Conservation (phyloP, 495 filamentous ascomycete species). For the Haplographium delicatum region DNA sequence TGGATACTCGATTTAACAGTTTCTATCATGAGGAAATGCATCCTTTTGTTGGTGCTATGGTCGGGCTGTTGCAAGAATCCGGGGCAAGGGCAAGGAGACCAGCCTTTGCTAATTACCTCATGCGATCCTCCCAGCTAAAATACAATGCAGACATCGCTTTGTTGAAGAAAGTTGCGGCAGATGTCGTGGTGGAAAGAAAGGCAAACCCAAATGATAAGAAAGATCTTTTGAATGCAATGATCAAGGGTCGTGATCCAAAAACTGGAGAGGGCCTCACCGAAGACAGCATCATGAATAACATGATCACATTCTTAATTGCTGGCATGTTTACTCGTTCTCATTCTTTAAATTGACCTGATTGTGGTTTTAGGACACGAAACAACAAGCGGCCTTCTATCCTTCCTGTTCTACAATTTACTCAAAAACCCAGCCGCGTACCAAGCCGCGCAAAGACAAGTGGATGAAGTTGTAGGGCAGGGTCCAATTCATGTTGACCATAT, state of each 20-base stretch:
- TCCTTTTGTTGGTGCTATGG: constrained; percentile 55
- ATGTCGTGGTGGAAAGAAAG: constrained; percentile 56
- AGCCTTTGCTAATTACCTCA: constrained; percentile 44
- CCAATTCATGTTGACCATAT: constrained; percentile 63
- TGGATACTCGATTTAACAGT: constrained; percentile 72
- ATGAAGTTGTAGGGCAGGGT: constrained; percentile 56
- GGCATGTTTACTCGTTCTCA: constrained; percentile 14
- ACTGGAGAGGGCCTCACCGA: constrained; percentile 60
- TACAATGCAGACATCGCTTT: constrained; percentile 52
- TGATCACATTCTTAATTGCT: constrained; percentile 67
- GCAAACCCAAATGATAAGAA: constrained; percentile 52
- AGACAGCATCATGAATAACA: constrained; percentile 60
- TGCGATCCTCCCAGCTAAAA: constrained; percentile 48
- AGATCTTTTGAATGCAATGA: constrained; percentile 66
- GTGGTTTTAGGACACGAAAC: constrained; percentile 59
- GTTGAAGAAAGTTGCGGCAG: constrained; percentile 48
- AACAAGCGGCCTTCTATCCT: constrained; percentile 53
- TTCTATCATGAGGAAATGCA: constrained; percentile 55
- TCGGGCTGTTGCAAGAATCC: constrained; percentile 49
- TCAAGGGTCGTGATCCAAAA: constrained; percentile 59
- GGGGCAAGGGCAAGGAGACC: constrained; percentile 47
- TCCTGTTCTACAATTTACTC: constrained; percentile 37
- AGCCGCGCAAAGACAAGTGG: constrained; percentile 33
- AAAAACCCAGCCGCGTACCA: constrained; percentile 31
- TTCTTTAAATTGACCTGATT: constrained; percentile 4